Base-by-base conservation (phyloP, 1,284 basidiomycete genomes). In the Leucoagaricus sp. region DNA sequence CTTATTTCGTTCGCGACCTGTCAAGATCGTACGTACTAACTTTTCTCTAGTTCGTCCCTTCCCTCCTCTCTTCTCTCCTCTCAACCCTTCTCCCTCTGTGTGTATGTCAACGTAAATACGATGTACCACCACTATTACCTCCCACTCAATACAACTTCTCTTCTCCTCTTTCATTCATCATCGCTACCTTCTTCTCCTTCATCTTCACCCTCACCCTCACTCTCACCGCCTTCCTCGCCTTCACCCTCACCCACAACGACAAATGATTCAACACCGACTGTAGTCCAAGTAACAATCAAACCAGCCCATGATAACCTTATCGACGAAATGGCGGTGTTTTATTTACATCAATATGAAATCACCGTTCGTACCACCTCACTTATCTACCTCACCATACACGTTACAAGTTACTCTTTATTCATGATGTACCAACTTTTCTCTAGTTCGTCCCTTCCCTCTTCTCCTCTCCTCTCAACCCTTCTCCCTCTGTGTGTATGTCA, bases 281-380 rank as follows among this genome's bases (percentile, higher is more conserved):
- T 57, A 46, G 55, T 57, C 4, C 58, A 60, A 47, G 42, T 60
- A 3, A 57, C 49, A 21, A 33, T 57, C 52, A 57, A 60, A 40
- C 42, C 41, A 23, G 55, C 58, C 23, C 25, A 46, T 3, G 33
- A 46, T 4, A 36, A 31, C 4, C 13, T 52, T 17, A 44, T 47
- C 19, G 49, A 57, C 15, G 55, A 57, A 41, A 21, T 57, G 28
- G 17, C 42, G 13, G 19, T 31, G 25, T 57, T 57, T 40, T 57
- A 51, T 28, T 9, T 57, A 2, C 21, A 33, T 8, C 55, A 57
- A 17, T 42, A 38, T 2, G 55, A 57, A 40, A 57, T 57, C 44
- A 57, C 49, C 10, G 55, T 57, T 49, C 25, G 55, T 40, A n/a
- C n/a, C n/a, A n/a, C n/a, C n/a, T n/a, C n/a, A n/a, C n/a, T n/a